Percentiles rank a stretch among this genome's conserved stretches.
Conservation (phyloP, 1,284 basidiomycete genomes). For the Hemileia vastatrix region DNA sequence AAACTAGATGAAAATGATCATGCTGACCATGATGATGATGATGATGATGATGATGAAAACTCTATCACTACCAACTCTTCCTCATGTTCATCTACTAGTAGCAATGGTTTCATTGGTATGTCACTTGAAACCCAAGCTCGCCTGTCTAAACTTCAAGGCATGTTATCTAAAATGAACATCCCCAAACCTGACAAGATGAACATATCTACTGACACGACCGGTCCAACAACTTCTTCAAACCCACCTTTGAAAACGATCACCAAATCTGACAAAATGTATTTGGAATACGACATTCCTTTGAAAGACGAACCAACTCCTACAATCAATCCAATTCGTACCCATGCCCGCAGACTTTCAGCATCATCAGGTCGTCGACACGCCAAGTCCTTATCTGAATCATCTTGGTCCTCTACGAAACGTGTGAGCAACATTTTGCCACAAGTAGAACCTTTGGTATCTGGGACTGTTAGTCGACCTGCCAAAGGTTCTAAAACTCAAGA, state of each 20-base stretch:
- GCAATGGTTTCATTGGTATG: conserved; percentile 6
- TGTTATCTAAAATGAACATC: conserved; percentile 29
- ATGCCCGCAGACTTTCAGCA: not conserved
- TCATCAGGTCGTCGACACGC: not conserved
- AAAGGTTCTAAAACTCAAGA: not conserved
- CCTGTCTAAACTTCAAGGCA: conserved; percentile 30
- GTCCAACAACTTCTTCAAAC: not conserved
- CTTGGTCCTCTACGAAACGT: too few relatives aligned
- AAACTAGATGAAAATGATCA: conserved; percentile 1
- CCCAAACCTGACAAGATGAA: conserved; percentile 7
- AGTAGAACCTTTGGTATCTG: too few relatives aligned
- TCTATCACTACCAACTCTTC: conserved; percentile 10
- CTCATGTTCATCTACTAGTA: not conserved
- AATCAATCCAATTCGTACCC: not conserved
- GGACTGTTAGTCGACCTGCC: not conserved
- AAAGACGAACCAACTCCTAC: conserved; percentile 5
- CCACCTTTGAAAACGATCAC: too few relatives aligned
- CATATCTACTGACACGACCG: not conserved
- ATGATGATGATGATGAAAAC: conserved; percentile 4
- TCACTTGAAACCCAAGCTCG: conserved; percentile 29
- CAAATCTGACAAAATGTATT: too few relatives aligned
- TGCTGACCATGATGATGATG: conserved; percentile 6
- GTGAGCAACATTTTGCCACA: too few relatives aligned
- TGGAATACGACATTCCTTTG: conserved; percentile 16
- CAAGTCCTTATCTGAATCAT: not conserved